Conservation (phyloP, 441 rosid species). For the Pelargonium citronellum region DNA sequence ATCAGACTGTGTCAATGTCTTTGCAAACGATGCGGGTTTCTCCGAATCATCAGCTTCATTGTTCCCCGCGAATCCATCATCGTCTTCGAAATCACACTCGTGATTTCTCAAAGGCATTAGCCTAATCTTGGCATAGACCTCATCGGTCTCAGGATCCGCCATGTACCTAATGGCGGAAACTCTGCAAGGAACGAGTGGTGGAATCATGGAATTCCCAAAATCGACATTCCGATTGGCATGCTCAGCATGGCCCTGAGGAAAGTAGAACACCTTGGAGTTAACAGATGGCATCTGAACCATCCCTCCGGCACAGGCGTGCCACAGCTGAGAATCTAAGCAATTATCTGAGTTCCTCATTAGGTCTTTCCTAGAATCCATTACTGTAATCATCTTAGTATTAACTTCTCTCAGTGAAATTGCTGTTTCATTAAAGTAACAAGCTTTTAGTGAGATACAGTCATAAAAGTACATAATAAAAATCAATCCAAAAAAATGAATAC, state of each 20-base stretch:
- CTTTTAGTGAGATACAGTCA: not conserved
- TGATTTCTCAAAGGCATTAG: slow-evolving; percentile 48
- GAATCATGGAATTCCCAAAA: slow-evolving; percentile 46
- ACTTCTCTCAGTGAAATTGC: not conserved
- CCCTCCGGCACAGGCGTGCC: slow-evolving; percentile 98
- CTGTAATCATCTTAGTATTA: not conserved
- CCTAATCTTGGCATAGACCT: slow-evolving; percentile 70
- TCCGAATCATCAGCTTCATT: slow-evolving; percentile 38
- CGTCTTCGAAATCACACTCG: slow-evolving; percentile 34
- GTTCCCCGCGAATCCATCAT: slow-evolving; percentile 26
- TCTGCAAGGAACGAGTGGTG: slow-evolving; percentile 53
- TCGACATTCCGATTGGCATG: slow-evolving; percentile 62
- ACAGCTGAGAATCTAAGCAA: slow-evolving; percentile 80
- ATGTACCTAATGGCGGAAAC: slow-evolving; percentile 62
- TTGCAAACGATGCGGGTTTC: slow-evolving; percentile 80
- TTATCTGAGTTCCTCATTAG: slow-evolving; percentile 30
- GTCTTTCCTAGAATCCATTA: not conserved
- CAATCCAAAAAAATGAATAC: not conserved
- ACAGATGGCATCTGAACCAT: slow-evolving; percentile 85
- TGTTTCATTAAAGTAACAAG: not conserved
- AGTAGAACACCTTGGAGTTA: slow-evolving; percentile 70
- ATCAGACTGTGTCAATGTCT: slow-evolving; percentile 51
- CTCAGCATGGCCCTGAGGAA: slow-evolving; percentile 95
- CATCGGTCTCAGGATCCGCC: slow-evolving; percentile 84
- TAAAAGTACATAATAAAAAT: not conserved